phyloP scores from a whole-genome alignment of 495 filamentous ascomycete genomes.

The Hypoxylon fragiforme region DNA sequence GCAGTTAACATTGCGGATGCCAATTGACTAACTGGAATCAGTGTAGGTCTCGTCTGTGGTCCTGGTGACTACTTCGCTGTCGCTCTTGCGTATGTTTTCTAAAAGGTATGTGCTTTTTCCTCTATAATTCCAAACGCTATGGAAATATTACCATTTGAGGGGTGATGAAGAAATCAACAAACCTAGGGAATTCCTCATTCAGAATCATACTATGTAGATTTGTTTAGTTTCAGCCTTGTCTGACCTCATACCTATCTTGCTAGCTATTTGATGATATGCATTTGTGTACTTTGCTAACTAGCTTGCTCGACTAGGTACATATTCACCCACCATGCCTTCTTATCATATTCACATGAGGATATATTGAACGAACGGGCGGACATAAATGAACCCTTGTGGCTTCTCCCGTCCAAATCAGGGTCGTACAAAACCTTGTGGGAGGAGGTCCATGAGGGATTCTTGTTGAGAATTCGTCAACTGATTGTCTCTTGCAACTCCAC shows the following conservation, averaged over 20 bases:
- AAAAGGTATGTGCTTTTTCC: conserved; percentile 32
- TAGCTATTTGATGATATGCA: conserved; percentile 33
- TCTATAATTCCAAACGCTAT: conserved; percentile 9
- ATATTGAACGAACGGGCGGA: conserved; percentile 98
- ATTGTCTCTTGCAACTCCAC: conserved; percentile 50
- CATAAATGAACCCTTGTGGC: conserved; percentile 74
- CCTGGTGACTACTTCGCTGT: background rate
- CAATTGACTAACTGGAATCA: conserved; percentile 6
- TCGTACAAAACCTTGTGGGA: conserved; percentile 87
- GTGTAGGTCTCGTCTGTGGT: conserved; percentile 4
- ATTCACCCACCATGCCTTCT: conserved; percentile 25
- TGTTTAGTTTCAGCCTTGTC: conserved; percentile 99
- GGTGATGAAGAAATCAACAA: conserved; percentile 83
- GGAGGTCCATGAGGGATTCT: conserved; percentile 69
- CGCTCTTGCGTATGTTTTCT: background rate
- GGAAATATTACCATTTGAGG: conserved; percentile 38
- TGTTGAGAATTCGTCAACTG: conserved; percentile 99
- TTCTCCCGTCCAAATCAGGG: conserved; percentile 68
- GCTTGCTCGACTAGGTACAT: conserved; percentile 57
- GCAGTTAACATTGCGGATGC: background rate
- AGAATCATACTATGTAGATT: conserved; percentile 87
- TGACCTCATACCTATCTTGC: conserved; percentile 57
- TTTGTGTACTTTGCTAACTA: conserved; percentile 44
- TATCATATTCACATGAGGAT: conserved; percentile 70
- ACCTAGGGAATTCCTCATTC: conserved; percentile 95